These are phyloP conservation scores for Pelargonium nanum DNA, from an alignment of 345 rosid species.

Conservation along the genomic window DNA sequence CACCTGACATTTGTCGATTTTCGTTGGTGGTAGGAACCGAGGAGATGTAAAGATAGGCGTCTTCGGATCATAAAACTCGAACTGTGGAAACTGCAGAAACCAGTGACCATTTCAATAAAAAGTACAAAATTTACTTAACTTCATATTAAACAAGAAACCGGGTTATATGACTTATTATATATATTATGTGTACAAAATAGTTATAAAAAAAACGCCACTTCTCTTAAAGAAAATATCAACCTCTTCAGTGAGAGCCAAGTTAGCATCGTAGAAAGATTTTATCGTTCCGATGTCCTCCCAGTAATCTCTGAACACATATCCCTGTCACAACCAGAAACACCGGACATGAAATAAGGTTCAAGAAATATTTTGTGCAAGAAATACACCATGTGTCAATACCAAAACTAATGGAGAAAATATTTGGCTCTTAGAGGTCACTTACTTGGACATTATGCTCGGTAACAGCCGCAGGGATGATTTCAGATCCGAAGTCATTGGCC, in stretches of 20 bases:
- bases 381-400: background rate
- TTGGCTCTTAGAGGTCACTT: background rate
- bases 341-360: background rate
- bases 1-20: slow-evolving; percentile 65
- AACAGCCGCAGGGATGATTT: slow-evolving; percentile 57
- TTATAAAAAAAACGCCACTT: background rate
- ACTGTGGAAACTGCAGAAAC: slow-evolving; percentile 52
- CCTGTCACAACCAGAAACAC: slow-evolving; percentile 24
- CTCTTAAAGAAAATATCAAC: slow-evolving; percentile 13
- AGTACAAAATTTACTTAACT: background rate
- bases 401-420: background rate
- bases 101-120: background rate
- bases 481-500: slow-evolving; percentile 87
- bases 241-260: slow-evolving; percentile 71
- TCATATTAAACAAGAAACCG: background rate
- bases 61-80: slow-evolving; percentile 68
- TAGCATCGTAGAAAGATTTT: slow-evolving; percentile 76
- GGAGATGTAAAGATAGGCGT: slow-evolving; percentile 80
- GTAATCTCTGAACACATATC: slow-evolving; percentile 55
- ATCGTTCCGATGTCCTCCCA: slow-evolving; percentile 94
- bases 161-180: too few relatives aligned
- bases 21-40: slow-evolving; percentile 72
- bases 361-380: background rate
- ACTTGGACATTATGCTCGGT: slow-evolving; percentile 66
- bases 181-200: too few relatives aligned